Evolutionary conservation across 2,329 filamentous ascomycete species (phyloP).

Genomic region (Ophiocordyceps camponoti-saundersi): DNA sequence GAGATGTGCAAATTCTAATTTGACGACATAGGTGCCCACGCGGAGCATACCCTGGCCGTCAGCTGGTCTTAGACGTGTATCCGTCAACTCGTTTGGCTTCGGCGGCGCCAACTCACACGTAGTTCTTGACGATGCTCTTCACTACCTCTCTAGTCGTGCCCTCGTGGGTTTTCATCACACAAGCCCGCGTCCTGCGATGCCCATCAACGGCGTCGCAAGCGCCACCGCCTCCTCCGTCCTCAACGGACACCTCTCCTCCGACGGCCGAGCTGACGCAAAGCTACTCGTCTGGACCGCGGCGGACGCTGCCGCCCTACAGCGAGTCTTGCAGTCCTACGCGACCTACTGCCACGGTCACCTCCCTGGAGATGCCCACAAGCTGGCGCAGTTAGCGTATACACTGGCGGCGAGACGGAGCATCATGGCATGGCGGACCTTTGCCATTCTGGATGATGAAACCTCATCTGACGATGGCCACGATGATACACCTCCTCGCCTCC

Average conservation of each 20-base stretch:
- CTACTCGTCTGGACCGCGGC: not conserved
- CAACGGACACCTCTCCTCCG: not conserved
- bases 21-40: conserved; percentile 9
- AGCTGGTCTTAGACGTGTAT: conserved; percentile 22
- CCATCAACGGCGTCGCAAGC: not conserved
- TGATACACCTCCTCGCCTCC: not conserved
- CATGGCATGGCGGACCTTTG: not conserved
- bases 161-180: not conserved
- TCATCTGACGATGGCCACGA: not conserved
- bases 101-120: conserved; percentile 24
- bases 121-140: conserved; percentile 10
- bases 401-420: not conserved
- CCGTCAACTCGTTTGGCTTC: conserved; percentile 26
- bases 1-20: not conserved
- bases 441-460: not conserved
- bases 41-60: conserved; percentile 7
- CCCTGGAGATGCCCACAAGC: not conserved
- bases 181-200: not conserved
- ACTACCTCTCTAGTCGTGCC: not conserved
- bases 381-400: not conserved
- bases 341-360: not conserved
- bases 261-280: not conserved
- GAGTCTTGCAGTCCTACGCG: not conserved
- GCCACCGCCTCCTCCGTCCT: not conserved
- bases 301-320: not conserved